Evolutionary conservation across 2,329 filamentous ascomycete genomes (phyloP).

Genomic region (Aspergillus sp.): DNA sequence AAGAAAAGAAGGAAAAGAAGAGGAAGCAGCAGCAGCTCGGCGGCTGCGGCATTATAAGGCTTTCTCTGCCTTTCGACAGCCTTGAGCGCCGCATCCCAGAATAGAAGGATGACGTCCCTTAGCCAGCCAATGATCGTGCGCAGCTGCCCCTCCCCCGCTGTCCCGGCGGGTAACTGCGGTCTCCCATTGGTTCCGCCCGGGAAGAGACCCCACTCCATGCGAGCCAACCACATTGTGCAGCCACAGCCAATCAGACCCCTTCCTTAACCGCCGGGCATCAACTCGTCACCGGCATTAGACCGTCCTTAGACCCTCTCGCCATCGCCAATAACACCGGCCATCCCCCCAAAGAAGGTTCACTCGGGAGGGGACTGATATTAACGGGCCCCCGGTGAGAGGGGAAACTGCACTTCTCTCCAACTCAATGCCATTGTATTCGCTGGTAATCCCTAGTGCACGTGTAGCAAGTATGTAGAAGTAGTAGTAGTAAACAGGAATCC

Average conservation of each 20-base stretch:
- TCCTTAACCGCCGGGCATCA: not conserved
- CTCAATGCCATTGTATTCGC: too few relatives aligned
- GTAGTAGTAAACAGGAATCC: not conserved
- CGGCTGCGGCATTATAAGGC: constrained; percentile 20
- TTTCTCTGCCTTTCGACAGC: not conserved
- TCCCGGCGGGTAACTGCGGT: not conserved
- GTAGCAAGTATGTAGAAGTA: not conserved
- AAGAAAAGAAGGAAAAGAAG: constrained; percentile 37
- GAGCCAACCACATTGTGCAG: not conserved
- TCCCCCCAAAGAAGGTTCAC: not conserved
- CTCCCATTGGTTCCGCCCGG: not conserved
- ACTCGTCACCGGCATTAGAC: not conserved
- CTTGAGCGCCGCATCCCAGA: not conserved
- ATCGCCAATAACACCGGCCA: not conserved
- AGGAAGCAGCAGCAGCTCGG: constrained; percentile 12
- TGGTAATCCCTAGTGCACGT: not conserved
- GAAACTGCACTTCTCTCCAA: not conserved
- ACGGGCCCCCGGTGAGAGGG: not conserved
- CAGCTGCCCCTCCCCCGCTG: not conserved
- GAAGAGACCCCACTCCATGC: not conserved
- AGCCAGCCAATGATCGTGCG: not conserved
- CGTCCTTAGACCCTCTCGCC: not conserved
- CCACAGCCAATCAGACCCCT: not conserved
- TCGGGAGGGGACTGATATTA: not conserved
- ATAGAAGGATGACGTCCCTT: not conserved